phyloP scores from a whole-genome alignment of 306 rosid species.

The Abrus precatorius region DNA sequence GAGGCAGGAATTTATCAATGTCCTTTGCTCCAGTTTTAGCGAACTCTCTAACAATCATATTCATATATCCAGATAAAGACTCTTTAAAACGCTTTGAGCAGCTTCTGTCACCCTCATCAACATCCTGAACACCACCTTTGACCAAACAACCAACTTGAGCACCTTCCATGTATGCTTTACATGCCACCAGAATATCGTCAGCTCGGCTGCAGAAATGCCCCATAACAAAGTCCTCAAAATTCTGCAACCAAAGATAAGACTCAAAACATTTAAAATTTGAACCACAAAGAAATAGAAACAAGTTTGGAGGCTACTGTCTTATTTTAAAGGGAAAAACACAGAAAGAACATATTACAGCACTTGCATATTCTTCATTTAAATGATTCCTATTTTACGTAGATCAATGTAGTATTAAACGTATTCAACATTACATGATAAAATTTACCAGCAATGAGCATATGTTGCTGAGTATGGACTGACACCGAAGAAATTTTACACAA shows the following conservation, averaged over 20 bases:
- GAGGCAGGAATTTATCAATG: constrained; percentile 62
- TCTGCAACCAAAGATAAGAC: constrained; percentile 56
- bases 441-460: neutral
- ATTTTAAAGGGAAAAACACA: no score
- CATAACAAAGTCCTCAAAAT: constrained; percentile 78
- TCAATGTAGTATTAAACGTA: neutral
- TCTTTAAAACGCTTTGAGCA: constrained; percentile 69
- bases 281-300: neutral
- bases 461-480: neutral
- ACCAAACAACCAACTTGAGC: constrained; percentile 88
- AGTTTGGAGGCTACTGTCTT: neutral
- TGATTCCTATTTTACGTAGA: neutral
- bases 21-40: constrained; percentile 64
- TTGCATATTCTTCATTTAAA: constrained; percentile 16
- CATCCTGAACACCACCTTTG: constrained; percentile 85
- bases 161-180: constrained; percentile 83
- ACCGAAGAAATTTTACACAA: no score
- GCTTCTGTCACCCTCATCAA: constrained; percentile 70
- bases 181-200: constrained; percentile 76
- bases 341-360: constrained; percentile 12
- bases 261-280: constrained; percentile 33
- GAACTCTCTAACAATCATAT: constrained; percentile 62
- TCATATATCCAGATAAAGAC: constrained; percentile 51
- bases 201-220: constrained; percentile 83
- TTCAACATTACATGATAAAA: no score